A percentile compares a stretch with the other conserved stretches of the same genome.
Conservation (phyloP, 202 grass and related monocot genomes). For the Setaria viridis region DNA sequence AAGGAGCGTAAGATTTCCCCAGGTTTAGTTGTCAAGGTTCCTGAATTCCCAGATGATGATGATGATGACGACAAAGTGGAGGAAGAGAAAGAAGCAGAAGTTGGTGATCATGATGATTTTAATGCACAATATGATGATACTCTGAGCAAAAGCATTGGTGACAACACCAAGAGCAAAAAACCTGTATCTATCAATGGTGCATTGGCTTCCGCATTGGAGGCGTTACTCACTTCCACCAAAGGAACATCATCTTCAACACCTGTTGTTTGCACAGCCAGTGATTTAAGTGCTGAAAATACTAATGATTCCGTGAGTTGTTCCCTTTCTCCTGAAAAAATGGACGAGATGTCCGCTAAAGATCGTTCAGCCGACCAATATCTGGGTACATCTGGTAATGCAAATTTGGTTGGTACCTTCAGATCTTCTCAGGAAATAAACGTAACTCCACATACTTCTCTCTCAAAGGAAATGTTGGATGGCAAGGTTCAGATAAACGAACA, state of each 20-base stretch:
- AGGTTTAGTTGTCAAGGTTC: slow-evolving; percentile 66
- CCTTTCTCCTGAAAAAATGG: slow-evolving; percentile 37
- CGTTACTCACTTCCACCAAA: slow-evolving; percentile 62
- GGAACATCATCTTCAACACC: slow-evolving; percentile 33
- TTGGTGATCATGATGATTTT: slow-evolving; percentile 48
- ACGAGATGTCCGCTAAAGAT: slow-evolving; percentile 39
- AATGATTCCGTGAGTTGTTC: slow-evolving; percentile 26
- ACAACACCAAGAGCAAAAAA: slow-evolving; percentile 44
- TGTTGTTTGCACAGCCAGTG: slow-evolving; percentile 38
- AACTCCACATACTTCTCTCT: slow-evolving; percentile 39
- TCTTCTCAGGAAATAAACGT: slow-evolving; percentile 43
- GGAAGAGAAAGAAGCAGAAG: slow-evolving; percentile 45
- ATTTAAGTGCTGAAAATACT: slow-evolving; percentile 37
- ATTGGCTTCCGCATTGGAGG: slow-evolving; percentile 80
- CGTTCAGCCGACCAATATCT: slow-evolving; percentile 18
- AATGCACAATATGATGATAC: slow-evolving; percentile 36
- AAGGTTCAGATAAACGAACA: slow-evolving; percentile 41
- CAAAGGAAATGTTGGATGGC: slow-evolving; percentile 37
- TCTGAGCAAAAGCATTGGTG: slow-evolving; percentile 29
- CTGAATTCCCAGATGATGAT: slow-evolving; percentile 64
- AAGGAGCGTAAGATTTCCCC: slow-evolving; percentile 47
- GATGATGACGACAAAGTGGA: slow-evolving; percentile 52
- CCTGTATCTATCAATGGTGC: slow-evolving; percentile 68
- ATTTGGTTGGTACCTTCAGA: slow-evolving; percentile 16
- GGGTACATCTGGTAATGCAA: slow-evolving; percentile 17